These are phyloP conservation scores for Cyanodermella asteris DNA, from an alignment of 2,329 filamentous ascomycete species.

Conservation along the genomic window DNA sequence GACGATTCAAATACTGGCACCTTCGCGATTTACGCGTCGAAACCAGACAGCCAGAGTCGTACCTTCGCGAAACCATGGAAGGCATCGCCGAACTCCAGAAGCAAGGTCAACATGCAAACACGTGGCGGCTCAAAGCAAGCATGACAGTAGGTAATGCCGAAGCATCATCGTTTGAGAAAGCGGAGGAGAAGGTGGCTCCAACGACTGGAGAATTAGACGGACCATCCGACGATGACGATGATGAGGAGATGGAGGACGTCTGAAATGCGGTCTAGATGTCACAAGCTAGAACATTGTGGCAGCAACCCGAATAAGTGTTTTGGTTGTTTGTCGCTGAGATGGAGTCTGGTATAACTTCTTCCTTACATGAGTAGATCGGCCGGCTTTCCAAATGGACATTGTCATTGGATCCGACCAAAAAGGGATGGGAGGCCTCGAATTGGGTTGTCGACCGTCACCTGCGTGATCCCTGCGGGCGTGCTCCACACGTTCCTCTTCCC, in stretches of 20 bases:
- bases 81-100: constrained; percentile 67
- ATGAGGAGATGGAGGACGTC: constrained; percentile 66
- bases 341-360: too few relatives aligned
- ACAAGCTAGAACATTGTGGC: too few relatives aligned
- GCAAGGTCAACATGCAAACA: constrained; percentile 63
- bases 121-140: constrained; percentile 60
- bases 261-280: too few relatives aligned
- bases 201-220: constrained; percentile 31
- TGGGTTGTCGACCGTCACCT: too few relatives aligned
- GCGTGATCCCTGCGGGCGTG: too few relatives aligned
- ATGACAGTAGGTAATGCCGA: constrained; percentile 41
- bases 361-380: too few relatives aligned
- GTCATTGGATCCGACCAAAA: too few relatives aligned
- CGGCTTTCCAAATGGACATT: too few relatives aligned
- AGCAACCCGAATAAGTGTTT: too few relatives aligned
- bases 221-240: constrained; percentile 40
- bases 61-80: constrained; percentile 65
- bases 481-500: too few relatives aligned
- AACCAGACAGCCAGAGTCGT: constrained; percentile 78
- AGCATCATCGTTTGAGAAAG: constrained; percentile 26
- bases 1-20: constrained; percentile 77
- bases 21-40: constrained; percentile 62
- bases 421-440: too few relatives aligned
- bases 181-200: constrained; percentile 29
- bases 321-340: too few relatives aligned